Evolutionary conservation across 805 yeast genomes (phyloP).

Genomic region (Metschnikowia continentalis): DNA sequence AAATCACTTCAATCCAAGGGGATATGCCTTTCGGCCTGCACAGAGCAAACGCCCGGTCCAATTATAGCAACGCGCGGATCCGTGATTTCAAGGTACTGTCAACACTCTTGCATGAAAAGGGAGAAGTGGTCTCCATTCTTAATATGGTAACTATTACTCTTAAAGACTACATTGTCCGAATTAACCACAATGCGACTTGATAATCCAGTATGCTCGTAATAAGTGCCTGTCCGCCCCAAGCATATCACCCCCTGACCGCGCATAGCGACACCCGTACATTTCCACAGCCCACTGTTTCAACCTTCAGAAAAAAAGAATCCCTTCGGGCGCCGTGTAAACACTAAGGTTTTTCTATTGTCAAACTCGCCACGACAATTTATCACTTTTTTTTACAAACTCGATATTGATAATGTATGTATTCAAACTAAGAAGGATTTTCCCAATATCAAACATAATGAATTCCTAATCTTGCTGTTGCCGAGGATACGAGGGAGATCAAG

Average conservation of each 20-base stretch:
- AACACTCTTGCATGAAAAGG: neutral
- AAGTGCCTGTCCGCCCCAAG: neutral
- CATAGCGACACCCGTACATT: conserved; percentile 16
- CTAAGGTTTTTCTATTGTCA: conserved; percentile 6
- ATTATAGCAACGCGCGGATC: conserved; percentile 1
- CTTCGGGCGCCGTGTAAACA: conserved; percentile 5
- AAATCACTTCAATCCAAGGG: neutral
- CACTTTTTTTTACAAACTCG: conserved; percentile 1
- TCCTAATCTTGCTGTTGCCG: neutral
- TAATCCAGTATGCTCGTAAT: neutral
- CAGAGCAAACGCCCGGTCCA: neutral
- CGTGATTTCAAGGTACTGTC: neutral
- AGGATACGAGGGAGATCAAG: neutral
- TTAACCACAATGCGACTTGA: neutral
- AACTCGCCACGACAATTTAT: neutral
- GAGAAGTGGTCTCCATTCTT: neutral
- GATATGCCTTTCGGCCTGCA: neutral
- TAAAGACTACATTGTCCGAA: neutral
- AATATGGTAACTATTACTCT: neutral
- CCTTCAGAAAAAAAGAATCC: conserved; percentile 11
- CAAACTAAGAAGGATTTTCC: neutral
- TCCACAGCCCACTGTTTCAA: conserved; percentile 15
- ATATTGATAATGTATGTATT: conserved; percentile 1
- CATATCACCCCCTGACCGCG: conserved; percentile 12
- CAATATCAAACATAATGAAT: neutral